A percentile compares a stretch with the other conserved stretches of the same genome.
phyloP scores from a whole-genome alignment of 2,329 filamentous ascomycete genomes.

The Colletotrichum salicis region DNA sequence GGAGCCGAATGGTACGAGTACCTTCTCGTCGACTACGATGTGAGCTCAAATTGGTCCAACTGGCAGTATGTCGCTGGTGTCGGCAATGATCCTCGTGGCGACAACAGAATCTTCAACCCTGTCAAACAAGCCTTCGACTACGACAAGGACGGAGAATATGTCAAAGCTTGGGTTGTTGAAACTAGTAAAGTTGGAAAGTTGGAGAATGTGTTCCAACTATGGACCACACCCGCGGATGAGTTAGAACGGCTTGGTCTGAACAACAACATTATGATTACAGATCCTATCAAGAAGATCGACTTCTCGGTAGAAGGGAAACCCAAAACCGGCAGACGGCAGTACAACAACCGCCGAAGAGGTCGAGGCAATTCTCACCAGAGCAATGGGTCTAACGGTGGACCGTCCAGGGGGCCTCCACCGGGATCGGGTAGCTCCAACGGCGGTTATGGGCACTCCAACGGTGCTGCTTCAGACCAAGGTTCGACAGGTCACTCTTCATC shows the following conservation, averaged over 20 bases:
- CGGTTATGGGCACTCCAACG: background rate
- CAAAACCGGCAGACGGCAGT: slow-evolving; percentile 47
- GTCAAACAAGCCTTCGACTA: slow-evolving; percentile 85
- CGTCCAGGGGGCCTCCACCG: slow-evolving; percentile 9
- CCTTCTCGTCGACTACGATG: slow-evolving; percentile 79
- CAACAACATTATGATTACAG: slow-evolving; percentile 72
- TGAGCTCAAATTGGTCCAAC: slow-evolving; percentile 81
- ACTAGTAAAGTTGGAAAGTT: slow-evolving; percentile 63
- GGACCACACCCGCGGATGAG: slow-evolving; percentile 69
- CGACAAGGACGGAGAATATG: slow-evolving; percentile 75
- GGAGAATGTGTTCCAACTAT: slow-evolving; percentile 75
- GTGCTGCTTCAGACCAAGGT: background rate
- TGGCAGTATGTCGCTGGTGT: slow-evolving; percentile 87
- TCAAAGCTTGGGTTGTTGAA: slow-evolving; percentile 79
- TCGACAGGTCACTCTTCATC: background rate
- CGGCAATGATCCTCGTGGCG: slow-evolving; percentile 79
- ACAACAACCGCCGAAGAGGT: slow-evolving; percentile 42
- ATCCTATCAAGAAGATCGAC: slow-evolving; percentile 73
- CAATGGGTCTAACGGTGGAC: slow-evolving; percentile 4
- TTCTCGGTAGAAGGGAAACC: slow-evolving; percentile 68
- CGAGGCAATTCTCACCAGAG: slow-evolving; percentile 26
- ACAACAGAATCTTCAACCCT: slow-evolving; percentile 81
- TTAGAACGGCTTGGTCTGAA: slow-evolving; percentile 66
- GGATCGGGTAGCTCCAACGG: background rate
- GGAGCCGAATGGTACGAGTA: slow-evolving; percentile 87